Percentiles rank a stretch among this genome's conserved stretches.
Evolutionary conservation across 495 filamentous ascomycete genomes (phyloP).

Genomic region (Pyrenopolyporus hunteri): DNA sequence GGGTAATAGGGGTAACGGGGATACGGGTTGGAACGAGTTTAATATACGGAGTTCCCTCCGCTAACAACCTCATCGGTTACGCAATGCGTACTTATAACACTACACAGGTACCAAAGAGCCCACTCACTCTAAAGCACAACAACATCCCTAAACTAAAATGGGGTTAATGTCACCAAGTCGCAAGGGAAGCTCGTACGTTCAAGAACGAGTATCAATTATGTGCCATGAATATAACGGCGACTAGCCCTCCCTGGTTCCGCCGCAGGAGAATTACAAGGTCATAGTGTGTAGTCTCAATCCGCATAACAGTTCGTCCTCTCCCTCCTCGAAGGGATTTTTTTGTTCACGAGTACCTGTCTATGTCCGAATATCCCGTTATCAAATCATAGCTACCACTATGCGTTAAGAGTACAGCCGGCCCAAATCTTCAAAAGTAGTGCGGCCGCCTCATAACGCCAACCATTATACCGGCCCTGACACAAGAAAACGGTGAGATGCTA

Average conservation of each 20-base stretch:
- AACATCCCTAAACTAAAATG: not conserved
- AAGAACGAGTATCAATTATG: slow-evolving; percentile 15
- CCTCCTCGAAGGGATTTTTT: slow-evolving; percentile 14
- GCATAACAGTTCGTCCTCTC: slow-evolving; percentile 18
- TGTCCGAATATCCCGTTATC: slow-evolving; percentile 23
- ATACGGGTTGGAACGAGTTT: no score
- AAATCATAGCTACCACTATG: slow-evolving; percentile 4
- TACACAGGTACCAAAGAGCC: no score
- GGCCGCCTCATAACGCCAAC: slow-evolving; percentile 30
- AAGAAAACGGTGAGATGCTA: not conserved
- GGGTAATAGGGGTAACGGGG: no score
- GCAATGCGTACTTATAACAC: no score
- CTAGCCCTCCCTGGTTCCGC: slow-evolving; percentile 19
- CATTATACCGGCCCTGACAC: slow-evolving; percentile 9
- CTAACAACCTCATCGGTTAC: no score
- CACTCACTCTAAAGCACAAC: no score
- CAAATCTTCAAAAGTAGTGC: slow-evolving; percentile 11
- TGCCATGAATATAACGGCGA: slow-evolving; percentile 30
- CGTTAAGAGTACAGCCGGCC: slow-evolving; percentile 8
- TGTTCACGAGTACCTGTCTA: slow-evolving; percentile 27
- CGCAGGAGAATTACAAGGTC: slow-evolving; percentile 29
- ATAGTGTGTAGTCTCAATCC: slow-evolving; percentile 14
- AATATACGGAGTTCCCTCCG: no score
- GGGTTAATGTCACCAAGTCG: not conserved
- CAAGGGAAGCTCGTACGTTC: no score